Evolutionary conservation across 2,329 filamentous ascomycete species (phyloP).

Genomic region (Aspergillus caelatus): DNA sequence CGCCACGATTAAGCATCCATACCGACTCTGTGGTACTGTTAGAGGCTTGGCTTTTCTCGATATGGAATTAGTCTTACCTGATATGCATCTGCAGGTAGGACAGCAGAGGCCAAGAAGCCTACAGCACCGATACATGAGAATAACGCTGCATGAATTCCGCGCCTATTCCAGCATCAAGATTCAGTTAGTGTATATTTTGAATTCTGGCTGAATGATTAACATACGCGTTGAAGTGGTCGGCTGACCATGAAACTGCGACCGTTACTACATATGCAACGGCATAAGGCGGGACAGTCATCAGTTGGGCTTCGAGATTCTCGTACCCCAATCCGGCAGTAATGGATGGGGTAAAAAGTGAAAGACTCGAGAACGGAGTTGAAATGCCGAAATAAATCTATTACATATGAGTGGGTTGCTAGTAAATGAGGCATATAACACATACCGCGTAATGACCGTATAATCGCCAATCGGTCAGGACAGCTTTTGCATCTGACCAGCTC

Average conservation of each 20-base stretch:
- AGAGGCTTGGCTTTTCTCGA: too few species aligned
- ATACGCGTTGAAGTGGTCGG: slow-evolving; percentile 4
- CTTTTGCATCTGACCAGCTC: not conserved
- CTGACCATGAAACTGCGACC: not conserved
- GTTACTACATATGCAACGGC: slow-evolving; percentile 1
- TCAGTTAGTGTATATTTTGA: not conserved
- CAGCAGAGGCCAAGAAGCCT: not conserved
- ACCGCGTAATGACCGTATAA: not conserved
- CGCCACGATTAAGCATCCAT: slow-evolving; percentile 70
- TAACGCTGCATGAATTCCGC: not conserved
- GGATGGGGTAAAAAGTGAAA: not conserved
- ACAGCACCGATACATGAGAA: not conserved
- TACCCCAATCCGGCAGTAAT: slow-evolving; percentile 3
- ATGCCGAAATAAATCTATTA: not conserved
- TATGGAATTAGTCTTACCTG: not conserved
- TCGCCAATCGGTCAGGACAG: not conserved
- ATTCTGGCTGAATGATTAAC: not conserved
- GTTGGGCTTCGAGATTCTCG: not conserved
- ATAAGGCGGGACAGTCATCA: slow-evolving; percentile 6
- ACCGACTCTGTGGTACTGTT: slow-evolving; percentile 45
- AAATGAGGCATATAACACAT: not conserved
- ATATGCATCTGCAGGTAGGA: not conserved
- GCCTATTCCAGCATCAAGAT: not conserved
- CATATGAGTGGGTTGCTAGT: not conserved
- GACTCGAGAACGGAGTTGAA: not conserved